Percentiles rank a stretch among this genome's conserved stretches.
These are phyloP conservation scores for Brasenia schreberi DNA, from an alignment of 164 flowering plant species.

Conservation along the genomic window DNA sequence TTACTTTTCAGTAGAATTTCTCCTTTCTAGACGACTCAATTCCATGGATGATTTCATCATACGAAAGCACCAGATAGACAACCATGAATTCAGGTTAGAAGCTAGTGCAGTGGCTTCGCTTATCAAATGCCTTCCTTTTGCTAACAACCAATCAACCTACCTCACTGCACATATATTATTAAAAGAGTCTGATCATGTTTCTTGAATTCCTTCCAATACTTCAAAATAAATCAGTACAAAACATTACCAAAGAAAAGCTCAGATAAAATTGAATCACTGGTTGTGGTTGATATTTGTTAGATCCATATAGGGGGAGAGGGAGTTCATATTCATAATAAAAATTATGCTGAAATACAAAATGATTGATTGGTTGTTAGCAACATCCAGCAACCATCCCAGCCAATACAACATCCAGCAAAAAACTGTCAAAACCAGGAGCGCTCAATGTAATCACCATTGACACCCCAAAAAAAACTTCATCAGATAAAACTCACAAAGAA, in stretches of 20 bases:
- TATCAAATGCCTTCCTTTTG: too few species aligned
- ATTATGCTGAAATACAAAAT: too few species aligned
- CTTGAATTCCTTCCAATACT: neutral
- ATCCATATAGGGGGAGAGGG: neutral
- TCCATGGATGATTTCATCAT: neutral
- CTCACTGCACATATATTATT: too few species aligned
- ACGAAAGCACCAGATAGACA: neutral
- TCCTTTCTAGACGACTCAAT: neutral
- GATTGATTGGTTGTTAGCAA: too few species aligned
- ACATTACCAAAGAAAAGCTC: neutral
- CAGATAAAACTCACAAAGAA: neutral
- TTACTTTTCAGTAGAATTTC: neutral
- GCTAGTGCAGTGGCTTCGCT: neutral
- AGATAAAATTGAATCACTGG: too few species aligned
- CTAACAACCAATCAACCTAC: too few species aligned
- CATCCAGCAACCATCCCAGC: too few species aligned
- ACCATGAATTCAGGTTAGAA: neutral
- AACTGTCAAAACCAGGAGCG: conserved; percentile 15
- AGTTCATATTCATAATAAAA: neutral
- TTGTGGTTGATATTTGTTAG: neutral
- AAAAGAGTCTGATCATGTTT: neutral
- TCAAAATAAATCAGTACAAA: neutral
- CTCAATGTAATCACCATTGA: neutral
- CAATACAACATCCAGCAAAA: too few species aligned
- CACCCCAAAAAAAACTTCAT: neutral